Evolutionary conservation across 169 alveolate genomes (phyloP).

Genomic region (Plasmodium malariae): DNA sequence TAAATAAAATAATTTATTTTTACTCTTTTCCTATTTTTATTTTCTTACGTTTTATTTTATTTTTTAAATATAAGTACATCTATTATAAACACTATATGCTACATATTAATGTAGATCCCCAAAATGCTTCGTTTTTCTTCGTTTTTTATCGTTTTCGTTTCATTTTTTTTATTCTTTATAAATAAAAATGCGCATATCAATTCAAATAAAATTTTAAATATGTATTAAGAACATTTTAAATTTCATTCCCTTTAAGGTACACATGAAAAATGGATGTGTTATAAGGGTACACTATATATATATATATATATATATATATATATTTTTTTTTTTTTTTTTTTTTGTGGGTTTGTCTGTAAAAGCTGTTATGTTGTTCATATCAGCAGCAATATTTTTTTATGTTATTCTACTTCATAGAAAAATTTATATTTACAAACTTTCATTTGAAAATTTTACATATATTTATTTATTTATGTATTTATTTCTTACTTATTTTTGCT

Average conservation of each 20-base stretch:
- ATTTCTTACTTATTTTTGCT: neutral
- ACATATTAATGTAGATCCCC: neutral
- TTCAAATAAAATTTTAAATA: too few relatives aligned
- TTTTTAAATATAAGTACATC: slow-evolving; percentile 6
- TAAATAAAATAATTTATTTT: neutral
- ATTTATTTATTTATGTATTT: neutral
- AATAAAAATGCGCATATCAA: too few relatives aligned
- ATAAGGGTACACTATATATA: neutral
- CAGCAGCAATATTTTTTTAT: slow-evolving; percentile 6
- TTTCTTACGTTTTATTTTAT: neutral
- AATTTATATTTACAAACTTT: slow-evolving; percentile 11
- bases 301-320: too few relatives aligned
- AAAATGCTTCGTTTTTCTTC: neutral
- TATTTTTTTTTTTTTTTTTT: too few relatives aligned
- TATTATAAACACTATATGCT: neutral
- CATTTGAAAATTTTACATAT: slow-evolving; percentile 1
- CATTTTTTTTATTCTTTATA: neutral
- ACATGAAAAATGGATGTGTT: neutral
- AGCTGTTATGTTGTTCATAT: slow-evolving; percentile 3
- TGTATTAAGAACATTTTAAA: neutral
- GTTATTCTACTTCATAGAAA: slow-evolving; percentile 25
- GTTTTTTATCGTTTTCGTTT: neutral
- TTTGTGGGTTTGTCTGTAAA: slow-evolving; percentile 24
- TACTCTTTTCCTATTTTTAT: neutral
- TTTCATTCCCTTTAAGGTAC: neutral